These are phyloP conservation scores for Xylariales sp. DNA, from an alignment of 2,329 filamentous ascomycete species.

Conservation along the genomic window DNA sequence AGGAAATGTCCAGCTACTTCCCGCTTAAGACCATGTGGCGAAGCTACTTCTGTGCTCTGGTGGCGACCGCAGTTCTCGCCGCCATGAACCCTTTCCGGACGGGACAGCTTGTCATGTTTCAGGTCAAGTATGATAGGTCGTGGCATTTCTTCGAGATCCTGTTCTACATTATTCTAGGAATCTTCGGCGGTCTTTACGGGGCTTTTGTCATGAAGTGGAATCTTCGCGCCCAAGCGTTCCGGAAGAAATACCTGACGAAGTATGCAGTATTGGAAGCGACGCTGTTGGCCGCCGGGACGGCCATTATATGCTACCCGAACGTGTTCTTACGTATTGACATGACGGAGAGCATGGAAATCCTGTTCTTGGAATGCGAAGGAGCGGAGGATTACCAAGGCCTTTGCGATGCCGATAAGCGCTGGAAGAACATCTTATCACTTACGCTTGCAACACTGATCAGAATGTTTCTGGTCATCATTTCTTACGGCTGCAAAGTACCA, in stretches of 20 bases:
- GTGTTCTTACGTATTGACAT: slow-evolving; percentile 95
- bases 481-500: slow-evolving; percentile 95
- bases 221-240: slow-evolving; percentile 80
- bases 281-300: slow-evolving; percentile 75
- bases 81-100: slow-evolving; percentile 98
- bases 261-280: slow-evolving; percentile 87
- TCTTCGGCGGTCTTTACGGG: slow-evolving; percentile 92
- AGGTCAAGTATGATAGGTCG: slow-evolving; percentile 88
- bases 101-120: slow-evolving; percentile 98
- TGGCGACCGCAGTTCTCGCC: slow-evolving; percentile 86
- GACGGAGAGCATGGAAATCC: slow-evolving; percentile 98
- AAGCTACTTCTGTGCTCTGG: slow-evolving; percentile 95
- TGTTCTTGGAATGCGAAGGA: slow-evolving; percentile 91
- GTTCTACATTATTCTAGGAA: slow-evolving; percentile 86
- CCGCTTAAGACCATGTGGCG: slow-evolving; percentile 97
- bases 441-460: slow-evolving; percentile 75
- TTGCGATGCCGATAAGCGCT: slow-evolving; percentile 73
- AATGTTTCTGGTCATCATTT: slow-evolving; percentile 83
- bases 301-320: slow-evolving; percentile 93
- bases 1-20: slow-evolving; percentile 97
- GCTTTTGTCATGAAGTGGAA: slow-evolving; percentile 99
- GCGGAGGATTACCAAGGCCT: slow-evolving; percentile 84
- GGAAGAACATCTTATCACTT: slow-evolving; percentile 74
- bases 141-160: slow-evolving; percentile 98
- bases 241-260: slow-evolving; percentile 82